Conservation (phyloP, 208 protist species). For the Crithidia bombi region DNA sequence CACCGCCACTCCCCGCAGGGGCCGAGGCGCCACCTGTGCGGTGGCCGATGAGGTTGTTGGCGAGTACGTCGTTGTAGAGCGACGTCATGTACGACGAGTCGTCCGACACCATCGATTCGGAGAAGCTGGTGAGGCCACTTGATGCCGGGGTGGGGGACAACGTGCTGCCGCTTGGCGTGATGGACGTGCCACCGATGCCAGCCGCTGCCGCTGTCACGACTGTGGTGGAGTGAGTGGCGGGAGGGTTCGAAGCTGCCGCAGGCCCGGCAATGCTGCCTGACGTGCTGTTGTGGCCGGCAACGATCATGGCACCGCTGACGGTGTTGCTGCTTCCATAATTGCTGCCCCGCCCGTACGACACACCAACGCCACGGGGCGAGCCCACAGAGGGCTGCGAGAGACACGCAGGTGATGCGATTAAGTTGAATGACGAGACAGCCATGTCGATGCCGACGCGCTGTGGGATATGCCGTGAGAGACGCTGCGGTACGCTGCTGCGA, state of each 20-base stretch:
- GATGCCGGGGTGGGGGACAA: constrained; percentile 37
- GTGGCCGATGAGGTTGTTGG: constrained; percentile 62
- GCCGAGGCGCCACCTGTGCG: constrained; percentile 10
- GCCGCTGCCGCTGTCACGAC: neutral
- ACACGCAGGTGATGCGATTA: constrained; percentile 27
- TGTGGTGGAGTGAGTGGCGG: neutral
- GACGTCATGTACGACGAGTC: constrained; percentile 84
- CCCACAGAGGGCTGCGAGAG: neutral
- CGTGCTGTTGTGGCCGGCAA: neutral
- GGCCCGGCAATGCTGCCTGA: constrained; percentile 4
- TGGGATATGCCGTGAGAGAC: constrained; percentile 85
- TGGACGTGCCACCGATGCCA: neutral
- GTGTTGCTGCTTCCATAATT: neutral
- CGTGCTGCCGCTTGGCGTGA: neutral
- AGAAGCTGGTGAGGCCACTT: constrained; percentile 59
- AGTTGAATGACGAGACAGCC: constrained; percentile 78
- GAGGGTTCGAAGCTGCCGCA: neutral
- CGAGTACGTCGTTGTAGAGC: constrained; percentile 87
- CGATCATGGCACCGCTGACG: neutral
- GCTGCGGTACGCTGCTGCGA: constrained; percentile 39
- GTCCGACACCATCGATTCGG: constrained; percentile 82
- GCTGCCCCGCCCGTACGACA: neutral
- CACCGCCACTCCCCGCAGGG: neutral
- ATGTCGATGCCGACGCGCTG: constrained; percentile 85
- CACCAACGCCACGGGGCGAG: constrained; percentile 17